Evolutionary conservation across 306 rosid species (phyloP).

Genomic region (Myrica gale): DNA sequence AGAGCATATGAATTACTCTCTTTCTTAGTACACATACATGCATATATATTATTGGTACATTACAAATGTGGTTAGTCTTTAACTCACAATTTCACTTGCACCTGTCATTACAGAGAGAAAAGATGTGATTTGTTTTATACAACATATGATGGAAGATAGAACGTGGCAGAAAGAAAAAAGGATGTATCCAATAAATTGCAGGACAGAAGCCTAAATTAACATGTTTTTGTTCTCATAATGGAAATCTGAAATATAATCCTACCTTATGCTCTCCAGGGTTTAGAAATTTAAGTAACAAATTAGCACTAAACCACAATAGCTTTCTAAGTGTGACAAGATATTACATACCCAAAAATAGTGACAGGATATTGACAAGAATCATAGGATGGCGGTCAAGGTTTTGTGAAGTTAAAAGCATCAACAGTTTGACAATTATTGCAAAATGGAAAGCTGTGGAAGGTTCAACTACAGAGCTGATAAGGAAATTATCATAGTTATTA

Average conservation of each 20-base stretch:
- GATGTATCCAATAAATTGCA: conserved; percentile 18
- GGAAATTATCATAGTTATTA: neutral
- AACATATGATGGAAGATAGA: neutral
- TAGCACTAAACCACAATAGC: conserved; percentile 8
- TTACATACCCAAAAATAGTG: too few relatives aligned
- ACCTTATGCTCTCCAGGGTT: neutral
- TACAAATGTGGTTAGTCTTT: neutral
- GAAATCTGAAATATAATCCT: conserved; percentile 4
- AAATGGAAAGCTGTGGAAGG: neutral
- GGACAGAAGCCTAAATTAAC: neutral
- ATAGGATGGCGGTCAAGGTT: neutral
- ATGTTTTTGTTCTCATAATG: neutral
- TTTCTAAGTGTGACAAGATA: neutral
- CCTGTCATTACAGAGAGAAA: neutral
- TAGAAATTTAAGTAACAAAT: conserved; percentile 1
- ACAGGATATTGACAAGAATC: neutral
- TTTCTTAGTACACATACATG: neutral
- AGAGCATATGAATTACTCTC: conserved; percentile 17
- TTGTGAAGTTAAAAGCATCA: neutral
- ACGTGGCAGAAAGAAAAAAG: conserved; percentile 19
- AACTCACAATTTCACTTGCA: neutral
- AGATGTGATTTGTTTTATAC: neutral
- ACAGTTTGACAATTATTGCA: neutral
- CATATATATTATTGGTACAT: neutral
- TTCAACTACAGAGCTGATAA: neutral